Percentiles rank a stretch among this genome's conserved stretches.
These are phyloP conservation scores for Amanita muscaria DNA, from an alignment of 768 basidiomycete species.

Conservation along the genomic window DNA sequence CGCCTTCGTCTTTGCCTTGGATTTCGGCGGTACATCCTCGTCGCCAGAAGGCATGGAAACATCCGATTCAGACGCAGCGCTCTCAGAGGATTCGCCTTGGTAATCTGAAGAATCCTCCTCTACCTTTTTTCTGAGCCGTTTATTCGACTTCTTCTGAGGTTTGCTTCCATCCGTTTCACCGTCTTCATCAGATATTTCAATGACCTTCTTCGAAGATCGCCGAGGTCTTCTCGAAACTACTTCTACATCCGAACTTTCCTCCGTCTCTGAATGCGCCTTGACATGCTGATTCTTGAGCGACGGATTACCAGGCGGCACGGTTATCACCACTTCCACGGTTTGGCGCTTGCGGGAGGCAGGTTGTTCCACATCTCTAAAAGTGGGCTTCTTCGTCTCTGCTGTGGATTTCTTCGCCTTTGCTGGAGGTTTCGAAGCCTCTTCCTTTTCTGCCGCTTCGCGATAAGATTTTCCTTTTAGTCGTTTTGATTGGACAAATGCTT, in stretches of 20 bases:
- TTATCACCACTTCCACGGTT: constrained; percentile 53
- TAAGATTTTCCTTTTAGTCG: constrained; percentile 71
- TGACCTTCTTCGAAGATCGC: constrained; percentile 30
- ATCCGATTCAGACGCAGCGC: constrained; percentile 25
- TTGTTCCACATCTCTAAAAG: background rate
- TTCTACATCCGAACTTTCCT: constrained; percentile 32
- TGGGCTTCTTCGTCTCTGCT: background rate
- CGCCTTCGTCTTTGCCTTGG: constrained; percentile 23
- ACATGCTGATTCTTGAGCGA: constrained; percentile 14
- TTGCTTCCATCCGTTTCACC: constrained; percentile 20
- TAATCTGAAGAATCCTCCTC: constrained; percentile 27
- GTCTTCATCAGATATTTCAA: constrained; percentile 50
- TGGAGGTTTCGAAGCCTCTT: constrained; percentile 16
- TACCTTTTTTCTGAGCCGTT: constrained; percentile 14
- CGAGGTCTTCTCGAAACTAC: constrained; percentile 28
- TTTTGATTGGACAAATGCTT: constrained; percentile 43
- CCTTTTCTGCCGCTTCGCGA: constrained; percentile 46
- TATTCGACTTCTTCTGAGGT: constrained; percentile 21
- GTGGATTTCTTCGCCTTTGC: background rate
- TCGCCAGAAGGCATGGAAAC: constrained; percentile 28
- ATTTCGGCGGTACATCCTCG: constrained; percentile 17
- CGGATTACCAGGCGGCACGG: constrained; percentile 18
- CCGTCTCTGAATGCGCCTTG: constrained; percentile 22
- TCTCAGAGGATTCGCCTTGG: constrained; percentile 27
- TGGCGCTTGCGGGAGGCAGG: constrained; percentile 4